These are phyloP conservation scores for Cyclotella sp. DNA, from an alignment of 108 stramenopile species.

Conservation along the genomic window DNA sequence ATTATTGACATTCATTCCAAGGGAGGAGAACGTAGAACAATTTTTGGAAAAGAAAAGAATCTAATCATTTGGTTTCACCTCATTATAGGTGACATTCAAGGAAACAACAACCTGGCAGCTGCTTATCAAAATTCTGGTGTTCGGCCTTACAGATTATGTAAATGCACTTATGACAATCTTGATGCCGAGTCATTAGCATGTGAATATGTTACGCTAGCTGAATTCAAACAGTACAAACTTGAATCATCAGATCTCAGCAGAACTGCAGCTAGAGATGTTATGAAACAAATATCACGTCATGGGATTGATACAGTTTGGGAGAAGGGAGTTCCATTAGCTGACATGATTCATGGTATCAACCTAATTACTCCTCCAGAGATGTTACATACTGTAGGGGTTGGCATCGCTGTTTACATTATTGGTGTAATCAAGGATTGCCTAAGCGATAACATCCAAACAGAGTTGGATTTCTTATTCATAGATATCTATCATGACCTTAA, in stretches of 20 bases:
- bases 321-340: not conserved
- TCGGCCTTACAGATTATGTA: not conserved
- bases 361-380: not conserved
- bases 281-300: constrained; percentile 5
- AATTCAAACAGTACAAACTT: not conserved
- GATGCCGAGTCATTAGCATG: not conserved
- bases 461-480: not conserved
- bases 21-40: not conserved
- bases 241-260: not conserved
- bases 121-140: not conserved
- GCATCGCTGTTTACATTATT: not conserved
- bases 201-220: not conserved
- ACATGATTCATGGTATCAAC: constrained; percentile 1
- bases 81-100: constrained; percentile 1
- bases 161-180: not conserved
- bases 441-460: not conserved
- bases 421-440: not conserved
- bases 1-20: not conserved
- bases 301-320: constrained; percentile 6
- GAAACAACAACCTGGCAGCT: not conserved
- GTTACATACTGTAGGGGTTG: constrained; percentile 1
- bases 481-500: not conserved
- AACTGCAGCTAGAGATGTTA: not conserved
- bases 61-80: constrained; percentile 5
- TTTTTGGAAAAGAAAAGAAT: not conserved